Percentiles rank a stretch among this genome's conserved stretches.
Evolutionary conservation across 2,329 filamentous ascomycete genomes (phyloP).

Genomic region (Domatiomyces globalis): DNA sequence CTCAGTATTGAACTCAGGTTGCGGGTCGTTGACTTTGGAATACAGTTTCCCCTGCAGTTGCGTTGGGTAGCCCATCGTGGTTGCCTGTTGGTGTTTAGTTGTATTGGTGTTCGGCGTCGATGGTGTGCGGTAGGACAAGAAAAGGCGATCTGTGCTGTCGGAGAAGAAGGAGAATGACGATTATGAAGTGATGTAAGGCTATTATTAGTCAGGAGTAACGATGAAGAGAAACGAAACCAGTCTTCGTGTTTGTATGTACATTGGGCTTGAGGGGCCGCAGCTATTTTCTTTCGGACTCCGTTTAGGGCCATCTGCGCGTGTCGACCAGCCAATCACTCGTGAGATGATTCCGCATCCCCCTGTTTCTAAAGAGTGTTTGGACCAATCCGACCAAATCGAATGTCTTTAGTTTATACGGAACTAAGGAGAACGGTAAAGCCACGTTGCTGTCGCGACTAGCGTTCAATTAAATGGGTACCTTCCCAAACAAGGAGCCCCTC

Average conservation of each 20-base stretch:
- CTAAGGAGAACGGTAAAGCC: neutral
- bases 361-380: neutral
- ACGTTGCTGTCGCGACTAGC: neutral
- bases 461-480: no score
- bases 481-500: no score
- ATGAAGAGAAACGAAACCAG: no score
- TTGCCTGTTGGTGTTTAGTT: neutral
- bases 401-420: neutral
- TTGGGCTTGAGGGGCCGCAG: no score
- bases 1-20: constrained; percentile 18
- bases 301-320: neutral
- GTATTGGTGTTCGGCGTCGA: neutral
- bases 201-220: neutral
- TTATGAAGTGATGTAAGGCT: no score
- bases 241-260: neutral
- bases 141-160: neutral
- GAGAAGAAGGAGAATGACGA: neutral
- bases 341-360: neutral
- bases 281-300: neutral
- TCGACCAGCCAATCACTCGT: neutral
- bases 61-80: constrained; percentile 14
- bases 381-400: neutral
- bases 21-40: constrained; percentile 16
- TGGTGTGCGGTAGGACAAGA: neutral
- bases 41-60: constrained; percentile 18